Evolutionary conservation across 2,329 filamentous ascomycete species (phyloP).

Genomic region (Aspergillus novofumigatus): DNA sequence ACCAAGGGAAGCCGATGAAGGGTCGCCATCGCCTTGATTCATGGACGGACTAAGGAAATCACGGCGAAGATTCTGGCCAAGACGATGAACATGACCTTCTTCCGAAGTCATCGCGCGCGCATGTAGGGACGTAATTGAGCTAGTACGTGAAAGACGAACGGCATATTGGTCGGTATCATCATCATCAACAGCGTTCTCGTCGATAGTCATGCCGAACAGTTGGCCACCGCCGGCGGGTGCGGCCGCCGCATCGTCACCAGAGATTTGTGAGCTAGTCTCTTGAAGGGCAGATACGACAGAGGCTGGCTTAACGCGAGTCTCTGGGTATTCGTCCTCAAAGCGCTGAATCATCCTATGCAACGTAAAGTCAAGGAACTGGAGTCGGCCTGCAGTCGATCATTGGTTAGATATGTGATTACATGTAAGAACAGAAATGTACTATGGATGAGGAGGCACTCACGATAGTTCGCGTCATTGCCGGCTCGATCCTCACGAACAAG

Average conservation of each 20-base stretch:
- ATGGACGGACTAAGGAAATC: slow-evolving; percentile 54
- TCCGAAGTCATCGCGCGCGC: slow-evolving; percentile 62
- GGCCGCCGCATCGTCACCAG: slow-evolving; percentile 26
- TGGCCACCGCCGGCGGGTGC: slow-evolving; percentile 30
- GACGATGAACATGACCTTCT: slow-evolving; percentile 66
- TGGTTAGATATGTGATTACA: slow-evolving; percentile 1
- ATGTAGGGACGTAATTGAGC: slow-evolving; percentile 65
- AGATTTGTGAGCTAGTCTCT: slow-evolving; percentile 32
- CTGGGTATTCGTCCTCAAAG: slow-evolving; percentile 94
- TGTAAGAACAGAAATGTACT: background rate
- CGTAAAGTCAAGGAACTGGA: slow-evolving; percentile 84
- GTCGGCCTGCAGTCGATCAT: slow-evolving; percentile 51
- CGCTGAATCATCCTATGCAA: slow-evolving; percentile 87
- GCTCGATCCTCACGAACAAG: slow-evolving; percentile 68
- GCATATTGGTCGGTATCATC: slow-evolving; percentile 42
- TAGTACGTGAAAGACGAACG: slow-evolving; percentile 53
- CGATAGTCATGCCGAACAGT: slow-evolving; percentile 23
- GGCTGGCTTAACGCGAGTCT: slow-evolving; percentile 59
- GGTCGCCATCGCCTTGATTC: slow-evolving; percentile 33
- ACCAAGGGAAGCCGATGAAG: slow-evolving; percentile 30
- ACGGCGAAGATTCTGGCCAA: slow-evolving; percentile 63
- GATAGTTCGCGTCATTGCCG: slow-evolving; percentile 70
- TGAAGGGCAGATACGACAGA: slow-evolving; percentile 14
- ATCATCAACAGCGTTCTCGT: slow-evolving; percentile 35
- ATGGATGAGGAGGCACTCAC: slow-evolving; percentile 50